Percentiles rank a stretch among this genome's conserved stretches.
Evolutionary conservation across 202 grass and related monocot genomes (phyloP).

Genomic region (Schoenoplectus tabernaemontani): DNA sequence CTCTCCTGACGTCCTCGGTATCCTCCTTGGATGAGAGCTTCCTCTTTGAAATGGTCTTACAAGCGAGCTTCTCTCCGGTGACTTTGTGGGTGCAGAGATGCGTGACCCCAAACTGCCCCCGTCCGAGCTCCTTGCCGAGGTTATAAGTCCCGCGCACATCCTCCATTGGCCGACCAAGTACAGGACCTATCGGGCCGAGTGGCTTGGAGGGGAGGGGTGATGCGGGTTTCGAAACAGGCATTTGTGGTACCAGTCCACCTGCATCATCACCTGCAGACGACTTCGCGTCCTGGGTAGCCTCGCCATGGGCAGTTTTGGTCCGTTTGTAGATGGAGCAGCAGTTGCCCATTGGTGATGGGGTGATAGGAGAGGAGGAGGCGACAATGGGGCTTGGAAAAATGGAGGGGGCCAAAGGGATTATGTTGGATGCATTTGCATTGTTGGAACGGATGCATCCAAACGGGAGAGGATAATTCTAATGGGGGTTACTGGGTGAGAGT

Average conservation of each 20-base stretch:
- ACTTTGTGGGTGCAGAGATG: slow-evolving; percentile 62
- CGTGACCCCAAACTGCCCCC: slow-evolving; percentile 80
- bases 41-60: slow-evolving; percentile 83
- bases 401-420: background rate
- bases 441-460: background rate
- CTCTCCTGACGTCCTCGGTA: slow-evolving; percentile 60
- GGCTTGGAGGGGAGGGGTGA: slow-evolving; percentile 23
- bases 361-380: slow-evolving; percentile 31
- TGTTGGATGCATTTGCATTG: slow-evolving; percentile 23
- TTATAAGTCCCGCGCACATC: slow-evolving; percentile 43
- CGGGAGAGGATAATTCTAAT: slow-evolving; percentile 1
- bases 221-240: background rate
- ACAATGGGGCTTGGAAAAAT: slow-evolving; percentile 19
- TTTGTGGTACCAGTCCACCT: background rate
- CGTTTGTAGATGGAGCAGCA: slow-evolving; percentile 50
- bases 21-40: slow-evolving; percentile 56
- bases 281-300: background rate
- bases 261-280: background rate
- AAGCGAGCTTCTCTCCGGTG: slow-evolving; percentile 61
- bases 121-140: slow-evolving; percentile 70
- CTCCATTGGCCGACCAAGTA: slow-evolving; percentile 55
- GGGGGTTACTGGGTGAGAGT: slow-evolving; percentile 7
- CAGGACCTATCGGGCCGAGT: slow-evolving; percentile 31
- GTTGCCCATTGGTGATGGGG: slow-evolving; percentile 42
- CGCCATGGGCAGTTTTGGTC: background rate